phyloP scores from a whole-genome alignment of 179 eudicot genomes.

The Sideroxylon spinosum region DNA sequence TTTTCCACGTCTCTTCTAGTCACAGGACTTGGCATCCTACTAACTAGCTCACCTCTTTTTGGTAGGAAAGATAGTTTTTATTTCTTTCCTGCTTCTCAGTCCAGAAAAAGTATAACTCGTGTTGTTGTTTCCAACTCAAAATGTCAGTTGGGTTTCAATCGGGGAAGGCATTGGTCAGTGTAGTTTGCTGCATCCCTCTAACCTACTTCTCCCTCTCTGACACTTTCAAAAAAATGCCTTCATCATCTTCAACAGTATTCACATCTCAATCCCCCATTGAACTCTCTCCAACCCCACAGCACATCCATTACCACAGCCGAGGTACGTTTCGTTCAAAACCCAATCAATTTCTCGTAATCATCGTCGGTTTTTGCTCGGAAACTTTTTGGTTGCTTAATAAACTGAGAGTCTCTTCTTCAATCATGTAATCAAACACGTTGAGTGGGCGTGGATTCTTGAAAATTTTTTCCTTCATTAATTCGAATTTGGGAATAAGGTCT shows the following conservation, averaged over 20 bases:
- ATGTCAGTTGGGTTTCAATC: too few species aligned
- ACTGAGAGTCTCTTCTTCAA: neutral
- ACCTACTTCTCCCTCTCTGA: too few species aligned
- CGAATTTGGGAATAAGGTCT: neutral
- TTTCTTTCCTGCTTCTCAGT: too few species aligned
- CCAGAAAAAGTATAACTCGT: too few species aligned
- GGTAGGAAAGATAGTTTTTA: too few species aligned
- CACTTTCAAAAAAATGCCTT: too few species aligned
- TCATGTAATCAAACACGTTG: neutral
- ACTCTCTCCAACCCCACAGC: neutral
- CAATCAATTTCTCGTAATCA: neutral
- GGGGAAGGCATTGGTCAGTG: too few species aligned
- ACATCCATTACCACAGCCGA: neutral
- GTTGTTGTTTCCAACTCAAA: too few species aligned
- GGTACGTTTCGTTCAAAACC: neutral
- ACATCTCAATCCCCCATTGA: neutral
- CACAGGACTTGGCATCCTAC: too few species aligned
- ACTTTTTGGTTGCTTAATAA: neutral
- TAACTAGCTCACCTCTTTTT: too few species aligned
- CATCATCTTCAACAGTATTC: neutral
- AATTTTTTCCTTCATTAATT: neutral
- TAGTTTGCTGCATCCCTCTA: too few species aligned
- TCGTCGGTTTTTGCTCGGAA: neutral
- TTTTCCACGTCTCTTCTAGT: too few species aligned
- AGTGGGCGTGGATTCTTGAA: neutral